Base-by-base conservation (phyloP, 208 protist genomes). In the Phytomonas serpens region DNA sequence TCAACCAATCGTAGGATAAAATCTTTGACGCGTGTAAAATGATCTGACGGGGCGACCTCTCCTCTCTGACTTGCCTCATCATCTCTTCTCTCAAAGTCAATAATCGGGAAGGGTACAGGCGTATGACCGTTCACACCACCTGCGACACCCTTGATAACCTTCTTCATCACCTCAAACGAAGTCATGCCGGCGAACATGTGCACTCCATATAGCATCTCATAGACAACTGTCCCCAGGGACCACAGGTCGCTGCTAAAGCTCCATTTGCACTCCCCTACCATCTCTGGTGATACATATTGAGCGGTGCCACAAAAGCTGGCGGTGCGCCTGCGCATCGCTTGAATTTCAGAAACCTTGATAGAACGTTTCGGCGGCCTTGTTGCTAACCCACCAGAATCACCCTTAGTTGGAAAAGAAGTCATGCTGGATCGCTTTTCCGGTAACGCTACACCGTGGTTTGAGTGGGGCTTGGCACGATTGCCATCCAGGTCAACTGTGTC, bases 231-330 rank as follows among this genome's bases (percentile, higher is more conserved):
- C 30, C 97, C 97, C 30, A 99, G 78, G 1, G 93, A 88, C 96
- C 96, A 99, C 37, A 98, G 74, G 77, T 99, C 97, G 72, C 86
- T 91, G 77, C 90, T 97, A 74, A 90, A 96, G 77, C 93, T 98
- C 88, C 94, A 98, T 38, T 75, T 68, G 77, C 95, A 94, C 82
- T 94, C 80, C 3, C 93, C 87, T 14, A 96, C 82, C 79, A 98
- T 94, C 77, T 99, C 97, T 0, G 97, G 97, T 3, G 93, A 97
- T 5, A 99, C 91, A 76, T 98, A 99, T 71, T 98, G 90, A 14
- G 94, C 90, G 23, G 93, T 97, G 62, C 93, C 95, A 74, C 90
- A 97, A 77, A 98, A 98, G 67, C 85, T 89, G 29, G 84, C 74
- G 13, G 89, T 89, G 31, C 77, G 85, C 40, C 79, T 81, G 2